These are phyloP conservation scores for Capsicum chinense DNA, from an alignment of 257 asterid species.

Conservation along the genomic window DNA sequence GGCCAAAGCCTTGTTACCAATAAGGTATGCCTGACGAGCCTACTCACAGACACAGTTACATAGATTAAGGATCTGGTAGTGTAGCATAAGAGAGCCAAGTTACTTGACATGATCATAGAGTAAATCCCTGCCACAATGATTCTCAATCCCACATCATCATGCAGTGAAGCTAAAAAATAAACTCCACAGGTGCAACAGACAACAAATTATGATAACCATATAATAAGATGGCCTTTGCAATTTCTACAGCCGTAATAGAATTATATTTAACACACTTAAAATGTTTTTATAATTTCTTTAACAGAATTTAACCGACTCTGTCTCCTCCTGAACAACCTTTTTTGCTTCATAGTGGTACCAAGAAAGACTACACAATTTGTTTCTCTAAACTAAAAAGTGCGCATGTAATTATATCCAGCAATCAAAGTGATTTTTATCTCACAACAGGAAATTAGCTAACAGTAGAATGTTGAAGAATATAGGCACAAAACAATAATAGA, in stretches of 20 bases:
- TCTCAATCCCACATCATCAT: background rate
- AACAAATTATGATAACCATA: background rate
- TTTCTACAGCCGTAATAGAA: background rate
- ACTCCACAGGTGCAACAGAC: background rate
- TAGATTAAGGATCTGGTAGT: constrained; percentile 3
- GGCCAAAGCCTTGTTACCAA: constrained; percentile 96
- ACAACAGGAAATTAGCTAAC: background rate
- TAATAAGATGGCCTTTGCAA: background rate
- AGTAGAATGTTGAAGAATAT: background rate
- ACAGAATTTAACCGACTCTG: background rate
- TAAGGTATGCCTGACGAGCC: constrained; percentile 95
- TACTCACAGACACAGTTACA: constrained; percentile 41
- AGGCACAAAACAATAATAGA: constrained; percentile 5
- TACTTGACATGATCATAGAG: constrained; percentile 22
- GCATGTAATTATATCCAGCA: background rate
- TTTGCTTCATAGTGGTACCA: constrained; percentile 22
- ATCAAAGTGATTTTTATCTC: background rate
- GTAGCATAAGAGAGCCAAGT: background rate
- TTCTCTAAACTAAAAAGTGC: background rate
- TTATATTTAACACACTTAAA: background rate
- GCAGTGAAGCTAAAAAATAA: background rate
- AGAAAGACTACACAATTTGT: constrained; percentile 15
- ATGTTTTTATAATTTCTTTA: background rate
- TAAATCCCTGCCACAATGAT: constrained; percentile 11
- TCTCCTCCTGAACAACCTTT: constrained; percentile 19